Conservation (phyloP, 176 grass and related monocot species). For the Alloteropsis semialata region DNA sequence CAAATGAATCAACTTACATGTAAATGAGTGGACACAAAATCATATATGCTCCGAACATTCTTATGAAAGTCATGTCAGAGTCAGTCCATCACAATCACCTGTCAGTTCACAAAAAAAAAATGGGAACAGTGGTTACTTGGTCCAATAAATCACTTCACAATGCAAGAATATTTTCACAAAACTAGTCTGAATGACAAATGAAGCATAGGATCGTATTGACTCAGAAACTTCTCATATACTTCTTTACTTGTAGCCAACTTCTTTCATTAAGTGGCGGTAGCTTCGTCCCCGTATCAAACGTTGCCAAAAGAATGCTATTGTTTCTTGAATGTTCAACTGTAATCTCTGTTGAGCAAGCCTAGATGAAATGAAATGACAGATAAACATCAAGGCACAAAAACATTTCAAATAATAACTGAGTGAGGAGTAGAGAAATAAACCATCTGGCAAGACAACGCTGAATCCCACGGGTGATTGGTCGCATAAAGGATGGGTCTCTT, state of each 20-base stretch:
- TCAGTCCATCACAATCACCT: slow-evolving; percentile 13
- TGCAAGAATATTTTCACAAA: neutral
- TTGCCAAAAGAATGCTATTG: slow-evolving; percentile 67
- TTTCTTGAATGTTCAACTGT: slow-evolving; percentile 67
- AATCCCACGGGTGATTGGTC: slow-evolving; percentile 79
- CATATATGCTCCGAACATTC: slow-evolving; percentile 12
- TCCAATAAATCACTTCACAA: slow-evolving; percentile 7
- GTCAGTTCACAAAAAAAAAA: slow-evolving; percentile 13
- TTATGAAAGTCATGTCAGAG: neutral
- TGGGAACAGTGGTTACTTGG: neutral
- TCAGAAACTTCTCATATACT: slow-evolving; percentile 16
- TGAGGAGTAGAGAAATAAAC: slow-evolving; percentile 42
- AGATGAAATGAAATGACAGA: slow-evolving; percentile 11
- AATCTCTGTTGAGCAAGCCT: slow-evolving; percentile 92
- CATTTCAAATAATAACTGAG: neutral
- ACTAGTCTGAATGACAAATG: slow-evolving; percentile 15
- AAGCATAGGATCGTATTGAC: neutral
- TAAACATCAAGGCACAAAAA: slow-evolving; percentile 16
- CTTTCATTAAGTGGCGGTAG: slow-evolving; percentile 95
- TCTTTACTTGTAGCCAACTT: slow-evolving; percentile 85
- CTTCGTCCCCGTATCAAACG: slow-evolving; percentile 69
- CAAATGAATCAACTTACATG: slow-evolving; percentile 30
- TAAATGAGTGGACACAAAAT: slow-evolving; percentile 14
- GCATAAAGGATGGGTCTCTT: slow-evolving; percentile 86
- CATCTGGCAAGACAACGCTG: slow-evolving; percentile 91